phyloP scores from a whole-genome alignment of 345 rosid species.

The Lepidium didymum region DNA sequence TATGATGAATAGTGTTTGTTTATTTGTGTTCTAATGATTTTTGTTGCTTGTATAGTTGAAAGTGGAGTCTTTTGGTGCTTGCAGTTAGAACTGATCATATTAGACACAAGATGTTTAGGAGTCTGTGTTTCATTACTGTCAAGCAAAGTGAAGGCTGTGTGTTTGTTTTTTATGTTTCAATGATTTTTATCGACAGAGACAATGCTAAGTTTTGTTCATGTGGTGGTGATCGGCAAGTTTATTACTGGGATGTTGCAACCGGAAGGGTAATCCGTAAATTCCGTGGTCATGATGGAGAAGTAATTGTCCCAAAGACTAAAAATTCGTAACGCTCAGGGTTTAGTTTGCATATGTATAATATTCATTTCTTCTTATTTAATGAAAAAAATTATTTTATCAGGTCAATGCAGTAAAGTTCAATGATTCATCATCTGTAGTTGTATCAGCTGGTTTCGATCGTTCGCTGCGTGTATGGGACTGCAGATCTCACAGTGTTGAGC shows the following conservation, averaged over 20 bases:
- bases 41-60: background rate
- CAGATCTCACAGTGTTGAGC: constrained; percentile 89
- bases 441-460: constrained; percentile 91
- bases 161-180: background rate
- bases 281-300: constrained; percentile 94
- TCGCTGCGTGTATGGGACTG: constrained; percentile 96
- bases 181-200: constrained; percentile 36
- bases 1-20: background rate
- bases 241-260: constrained; percentile 93
- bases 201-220: constrained; percentile 86
- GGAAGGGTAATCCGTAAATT: constrained; percentile 88
- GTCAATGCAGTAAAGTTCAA: constrained; percentile 92
- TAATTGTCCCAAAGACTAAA: constrained; percentile 2
- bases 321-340: background rate
- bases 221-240: constrained; percentile 90
- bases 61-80: background rate
- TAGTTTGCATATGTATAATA: background rate
- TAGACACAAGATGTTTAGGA: background rate
- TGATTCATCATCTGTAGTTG: constrained; percentile 73
- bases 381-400: constrained; percentile 26
- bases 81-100: background rate
- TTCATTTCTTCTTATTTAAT: background rate
- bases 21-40: background rate
- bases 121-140: background rate
- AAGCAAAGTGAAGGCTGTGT: background rate